Base-by-base conservation (phyloP, 495 filamentous ascomycete species). In the Penicillium macrosclerotiorum region DNA sequence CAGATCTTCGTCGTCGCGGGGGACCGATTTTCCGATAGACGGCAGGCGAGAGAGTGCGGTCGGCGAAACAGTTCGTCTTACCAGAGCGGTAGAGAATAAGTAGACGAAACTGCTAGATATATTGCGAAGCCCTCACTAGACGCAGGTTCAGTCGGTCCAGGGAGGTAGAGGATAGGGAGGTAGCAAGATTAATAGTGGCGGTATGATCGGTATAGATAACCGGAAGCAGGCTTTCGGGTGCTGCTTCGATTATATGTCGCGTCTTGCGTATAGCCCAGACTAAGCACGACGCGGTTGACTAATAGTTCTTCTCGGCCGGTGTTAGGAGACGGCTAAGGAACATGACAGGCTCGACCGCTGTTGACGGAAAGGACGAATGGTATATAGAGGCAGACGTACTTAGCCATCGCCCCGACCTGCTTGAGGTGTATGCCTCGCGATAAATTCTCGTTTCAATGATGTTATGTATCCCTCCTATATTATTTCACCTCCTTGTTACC, bases 131-230 rank as follows among this genome's bases (percentile, higher is more conserved):
- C 8, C 22, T 9, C 9, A 41, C 37, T 27, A 41, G 16, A 2
- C 22, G 22, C 4, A 41, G 13, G 12, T 41, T 41, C 2, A 27
- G 37, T n/a, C 24, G 13, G 8, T 41, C 37, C 8, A 30, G 25
- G 2, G 37, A 27, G 9, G 25, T 14, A 14, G 24, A 41, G 4
- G 8, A 30, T 27, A 41, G 22, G 13, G n/a, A 18, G 14, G 24
- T 19, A 22, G 14, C 18, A 6, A 37, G 7, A 7, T 18, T 9
- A 6, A 22, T 20, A 6, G 34, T 18, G 16, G 8, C 14, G 34
- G 4, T 37, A 20, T 41, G 13, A 30, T 41, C 14, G 11, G 37
- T 41, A 19, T 41, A 41, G 22, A 41, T 29, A 7, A 41, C 16
- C 3, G 12, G 14, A 5, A 13, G 8, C 7, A 27, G 9, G n/a